A percentile compares a stretch with the other conserved stretches of the same genome.
Evolutionary conservation across 306 rosid genomes (phyloP).

Genomic region (Cucurbita pepo): DNA sequence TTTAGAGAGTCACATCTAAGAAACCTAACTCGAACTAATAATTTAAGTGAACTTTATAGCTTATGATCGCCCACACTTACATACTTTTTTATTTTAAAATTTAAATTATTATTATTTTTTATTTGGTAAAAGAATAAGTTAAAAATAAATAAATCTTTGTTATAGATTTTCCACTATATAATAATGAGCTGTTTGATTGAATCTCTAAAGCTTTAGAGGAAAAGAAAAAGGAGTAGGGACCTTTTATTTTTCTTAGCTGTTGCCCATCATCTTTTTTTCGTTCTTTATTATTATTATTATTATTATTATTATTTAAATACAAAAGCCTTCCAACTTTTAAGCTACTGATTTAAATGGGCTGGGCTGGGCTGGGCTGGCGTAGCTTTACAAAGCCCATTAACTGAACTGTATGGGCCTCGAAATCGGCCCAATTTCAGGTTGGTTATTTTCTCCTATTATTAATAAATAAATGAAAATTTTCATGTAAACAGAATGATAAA

Average conservation of each 20-base stretch:
- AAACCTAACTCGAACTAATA: slow-evolving; percentile 34
- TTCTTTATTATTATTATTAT: not conserved
- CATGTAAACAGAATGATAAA: too few species aligned
- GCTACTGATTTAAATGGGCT: not conserved
- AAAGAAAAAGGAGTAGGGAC: not conserved
- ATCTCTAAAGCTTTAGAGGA: not conserved
- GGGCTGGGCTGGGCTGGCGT: not conserved
- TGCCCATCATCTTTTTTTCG: not conserved
- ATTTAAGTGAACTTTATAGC: slow-evolving; percentile 17
- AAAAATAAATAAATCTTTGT: not conserved
- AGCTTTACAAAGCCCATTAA: not conserved
- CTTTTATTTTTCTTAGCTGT: not conserved
- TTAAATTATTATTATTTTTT: not conserved
- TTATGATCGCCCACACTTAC: slow-evolving; percentile 16
- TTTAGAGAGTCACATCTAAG: slow-evolving; percentile 19
- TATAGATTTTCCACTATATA: slow-evolving; percentile 12
- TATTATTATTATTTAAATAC: not conserved
- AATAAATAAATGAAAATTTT: too few species aligned
- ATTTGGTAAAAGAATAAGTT: not conserved
- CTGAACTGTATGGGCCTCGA: not conserved
- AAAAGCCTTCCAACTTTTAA: not conserved
- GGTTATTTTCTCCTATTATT: too few species aligned
- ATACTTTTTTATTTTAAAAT: not conserved
- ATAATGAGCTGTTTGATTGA: not conserved
- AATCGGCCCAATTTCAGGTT: not conserved